phyloP scores from a whole-genome alignment of 176 grass and related monocot species.

The Eragrostis curvula region DNA sequence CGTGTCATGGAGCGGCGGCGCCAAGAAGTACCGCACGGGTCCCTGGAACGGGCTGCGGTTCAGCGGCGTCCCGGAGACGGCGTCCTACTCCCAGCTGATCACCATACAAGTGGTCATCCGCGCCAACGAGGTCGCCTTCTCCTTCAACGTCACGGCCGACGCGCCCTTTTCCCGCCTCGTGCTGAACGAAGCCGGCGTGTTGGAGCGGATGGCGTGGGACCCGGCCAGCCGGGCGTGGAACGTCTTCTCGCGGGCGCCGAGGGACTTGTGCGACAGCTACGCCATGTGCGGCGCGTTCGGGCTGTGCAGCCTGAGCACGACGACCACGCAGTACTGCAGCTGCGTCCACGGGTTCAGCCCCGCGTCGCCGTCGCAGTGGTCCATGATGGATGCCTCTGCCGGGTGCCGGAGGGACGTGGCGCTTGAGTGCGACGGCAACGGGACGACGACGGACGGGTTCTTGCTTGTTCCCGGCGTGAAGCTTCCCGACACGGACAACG shows the following conservation, averaged over 20 bases:
- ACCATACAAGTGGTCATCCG: constrained; percentile 36
- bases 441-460: constrained; percentile 49
- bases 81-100: constrained; percentile 41
- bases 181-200: constrained; percentile 42
- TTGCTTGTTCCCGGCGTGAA: constrained; percentile 48
- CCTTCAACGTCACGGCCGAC: background rate
- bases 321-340: constrained; percentile 48
- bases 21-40: constrained; percentile 36
- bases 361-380: constrained; percentile 29
- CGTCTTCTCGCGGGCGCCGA: constrained; percentile 7
- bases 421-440: constrained; percentile 42
- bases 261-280: constrained; percentile 64
- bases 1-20: constrained; percentile 18
- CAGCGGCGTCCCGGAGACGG: constrained; percentile 63
- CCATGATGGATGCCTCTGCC: constrained; percentile 40
- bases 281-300: constrained; percentile 61
- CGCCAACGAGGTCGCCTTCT: constrained; percentile 42
- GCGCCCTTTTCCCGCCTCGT: constrained; percentile 48
- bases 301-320: constrained; percentile 45
- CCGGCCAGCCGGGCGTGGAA: constrained; percentile 18
- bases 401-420: constrained; percentile 52
- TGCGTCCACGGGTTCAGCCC: constrained; percentile 55
- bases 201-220: constrained; percentile 49
- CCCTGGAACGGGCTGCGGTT: constrained; percentile 54
- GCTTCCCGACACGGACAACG: constrained; percentile 43